Evolutionary conservation across 1,284 basidiomycete species (phyloP).

Genomic region (Ganoderma leucocontextum): DNA sequence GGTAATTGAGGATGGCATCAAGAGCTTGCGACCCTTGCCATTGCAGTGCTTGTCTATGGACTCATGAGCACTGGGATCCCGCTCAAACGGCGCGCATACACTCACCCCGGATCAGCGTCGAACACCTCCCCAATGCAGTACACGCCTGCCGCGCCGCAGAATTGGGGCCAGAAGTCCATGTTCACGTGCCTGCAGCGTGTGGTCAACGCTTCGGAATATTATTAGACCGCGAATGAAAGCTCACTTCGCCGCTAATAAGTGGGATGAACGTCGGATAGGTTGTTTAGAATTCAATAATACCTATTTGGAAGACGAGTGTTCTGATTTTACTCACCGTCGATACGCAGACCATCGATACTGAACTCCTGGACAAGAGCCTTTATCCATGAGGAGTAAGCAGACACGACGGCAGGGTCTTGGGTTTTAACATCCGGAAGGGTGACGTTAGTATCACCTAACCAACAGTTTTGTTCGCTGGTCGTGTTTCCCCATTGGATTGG

Average conservation of each 20-base stretch:
- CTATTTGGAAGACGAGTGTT: neutral
- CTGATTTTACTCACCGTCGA: slow-evolving; percentile 59
- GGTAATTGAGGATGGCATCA: slow-evolving; percentile 62
- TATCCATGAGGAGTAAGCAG: slow-evolving; percentile 71
- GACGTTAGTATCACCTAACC: slow-evolving; percentile 76
- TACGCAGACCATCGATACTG: slow-evolving; percentile 76
- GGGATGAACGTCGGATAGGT: slow-evolving; percentile 4
- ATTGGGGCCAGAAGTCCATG: slow-evolving; percentile 73
- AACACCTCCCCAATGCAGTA: slow-evolving; percentile 90
- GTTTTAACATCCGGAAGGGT: slow-evolving; percentile 82
- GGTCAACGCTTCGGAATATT: slow-evolving; percentile 6
- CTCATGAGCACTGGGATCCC: neutral
- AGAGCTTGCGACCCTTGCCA: slow-evolving; percentile 49
- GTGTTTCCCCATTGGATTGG: slow-evolving; percentile 71
- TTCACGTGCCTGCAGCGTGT: slow-evolving; percentile 61
- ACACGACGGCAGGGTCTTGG: slow-evolving; percentile 64
- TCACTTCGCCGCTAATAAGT: slow-evolving; percentile 54
- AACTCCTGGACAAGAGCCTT: slow-evolving; percentile 68
- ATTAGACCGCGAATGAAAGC: slow-evolving; percentile 28
- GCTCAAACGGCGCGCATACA: slow-evolving; percentile 7
- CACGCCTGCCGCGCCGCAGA: slow-evolving; percentile 77
- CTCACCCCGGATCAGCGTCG: slow-evolving; percentile 63
- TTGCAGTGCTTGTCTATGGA: slow-evolving; percentile 35
- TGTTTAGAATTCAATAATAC: neutral
- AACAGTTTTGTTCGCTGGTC: slow-evolving; percentile 76